Conservation (phyloP, 768 basidiomycete genomes). For the Nidularia sp. region DNA sequence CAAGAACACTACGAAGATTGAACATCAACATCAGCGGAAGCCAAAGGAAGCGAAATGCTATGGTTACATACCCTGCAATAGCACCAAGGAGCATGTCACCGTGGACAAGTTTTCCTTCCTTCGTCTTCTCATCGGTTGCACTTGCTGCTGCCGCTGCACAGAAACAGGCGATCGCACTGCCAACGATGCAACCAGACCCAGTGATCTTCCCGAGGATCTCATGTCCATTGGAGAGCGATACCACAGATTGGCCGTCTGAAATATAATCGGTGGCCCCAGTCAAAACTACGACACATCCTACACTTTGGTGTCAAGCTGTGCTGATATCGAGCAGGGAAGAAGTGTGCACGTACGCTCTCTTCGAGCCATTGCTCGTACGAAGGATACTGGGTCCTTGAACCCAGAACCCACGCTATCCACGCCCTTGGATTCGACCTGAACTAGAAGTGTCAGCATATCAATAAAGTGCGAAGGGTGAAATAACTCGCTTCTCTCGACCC, state of each 20-base stretch:
- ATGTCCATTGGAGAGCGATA: conserved; percentile 75
- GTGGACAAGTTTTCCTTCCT: conserved; percentile 46
- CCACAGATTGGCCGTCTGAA: conserved; percentile 71
- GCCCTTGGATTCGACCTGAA: conserved; percentile 68
- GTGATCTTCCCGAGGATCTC: conserved; percentile 75
- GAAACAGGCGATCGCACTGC: conserved; percentile 74
- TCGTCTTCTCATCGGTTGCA: conserved; percentile 18
- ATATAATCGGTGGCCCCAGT: conserved; percentile 82
- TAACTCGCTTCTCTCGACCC: conserved; percentile 65
- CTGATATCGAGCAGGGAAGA: background rate
- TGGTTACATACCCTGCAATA: conserved; percentile 63
- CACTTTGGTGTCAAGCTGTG: background rate
- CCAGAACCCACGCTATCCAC: conserved; percentile 82
- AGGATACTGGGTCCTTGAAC: conserved; percentile 68
- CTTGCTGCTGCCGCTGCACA: conserved; percentile 62
- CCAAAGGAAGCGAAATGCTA: background rate
- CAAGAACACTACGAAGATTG: conserved; percentile 38
- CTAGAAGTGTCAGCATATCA: background rate
- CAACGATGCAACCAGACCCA: conserved; percentile 85
- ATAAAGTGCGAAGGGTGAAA: background rate
- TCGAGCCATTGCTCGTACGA: conserved; percentile 67
- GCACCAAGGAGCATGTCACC: conserved; percentile 79
- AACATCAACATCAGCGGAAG: background rate
- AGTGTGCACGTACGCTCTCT: conserved; percentile 59
- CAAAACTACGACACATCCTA: conserved; percentile 78